Evolutionary conservation across 306 rosid species (phyloP).

Genomic region (Cucumis hystrix): DNA sequence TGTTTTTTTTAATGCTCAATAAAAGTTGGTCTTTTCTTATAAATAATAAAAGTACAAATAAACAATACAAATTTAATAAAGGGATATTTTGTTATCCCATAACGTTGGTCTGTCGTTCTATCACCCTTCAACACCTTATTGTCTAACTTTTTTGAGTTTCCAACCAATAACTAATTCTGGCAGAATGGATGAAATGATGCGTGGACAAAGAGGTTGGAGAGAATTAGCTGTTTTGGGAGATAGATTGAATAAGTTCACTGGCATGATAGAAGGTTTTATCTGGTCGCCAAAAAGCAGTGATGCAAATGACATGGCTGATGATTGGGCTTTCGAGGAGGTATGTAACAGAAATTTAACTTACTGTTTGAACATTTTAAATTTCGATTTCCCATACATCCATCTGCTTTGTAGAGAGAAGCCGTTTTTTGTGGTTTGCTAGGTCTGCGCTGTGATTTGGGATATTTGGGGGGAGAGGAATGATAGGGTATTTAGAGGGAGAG

Average conservation of each 20-base stretch:
- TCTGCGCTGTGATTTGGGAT: too few relatives aligned
- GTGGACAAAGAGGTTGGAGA: constrained; percentile 99
- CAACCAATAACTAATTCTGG: not conserved
- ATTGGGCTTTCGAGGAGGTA: constrained; percentile 96
- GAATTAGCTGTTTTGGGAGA: constrained; percentile 89
- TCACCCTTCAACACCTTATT: not conserved
- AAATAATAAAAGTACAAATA: too few relatives aligned
- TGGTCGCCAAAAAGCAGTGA: constrained; percentile 84
- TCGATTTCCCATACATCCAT: too few relatives aligned
- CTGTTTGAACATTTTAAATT: not conserved
- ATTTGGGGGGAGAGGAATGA: too few relatives aligned
- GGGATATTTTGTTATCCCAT: not conserved
- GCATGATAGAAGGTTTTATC: constrained; percentile 92
- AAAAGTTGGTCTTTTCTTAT: too few relatives aligned
- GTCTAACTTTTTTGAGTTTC: not conserved
- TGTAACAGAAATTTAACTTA: constrained; percentile 10
- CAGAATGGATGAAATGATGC: constrained; percentile 99
- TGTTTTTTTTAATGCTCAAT: too few relatives aligned
- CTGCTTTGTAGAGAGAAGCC: too few relatives aligned
- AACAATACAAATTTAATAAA: not conserved
- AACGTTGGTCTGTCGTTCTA: not conserved
- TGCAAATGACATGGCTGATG: constrained; percentile 40
- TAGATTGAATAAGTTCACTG: constrained; percentile 79
- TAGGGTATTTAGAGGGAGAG: too few relatives aligned
- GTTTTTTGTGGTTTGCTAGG: too few relatives aligned